A percentile compares a stretch with the other conserved stretches of the same genome.
phyloP scores from a whole-genome alignment of 352 stramenopile genomes.

The Phytophthora tubulina region DNA sequence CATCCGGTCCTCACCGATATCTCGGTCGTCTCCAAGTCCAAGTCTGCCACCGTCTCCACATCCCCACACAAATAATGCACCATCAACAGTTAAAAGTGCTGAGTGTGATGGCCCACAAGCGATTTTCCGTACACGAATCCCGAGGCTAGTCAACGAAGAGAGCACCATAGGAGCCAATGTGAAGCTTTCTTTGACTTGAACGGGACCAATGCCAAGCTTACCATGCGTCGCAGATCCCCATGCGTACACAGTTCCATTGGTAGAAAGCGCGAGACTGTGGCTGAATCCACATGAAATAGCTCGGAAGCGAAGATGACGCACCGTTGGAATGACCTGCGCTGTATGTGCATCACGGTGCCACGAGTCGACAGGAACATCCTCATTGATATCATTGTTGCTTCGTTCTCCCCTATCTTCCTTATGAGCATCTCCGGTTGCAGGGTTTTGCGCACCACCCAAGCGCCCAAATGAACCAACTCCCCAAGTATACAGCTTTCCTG shows the following conservation, averaged over 20 bases:
- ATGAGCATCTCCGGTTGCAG: not conserved
- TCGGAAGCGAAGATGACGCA: conserved; percentile 62
- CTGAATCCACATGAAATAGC: conserved; percentile 69
- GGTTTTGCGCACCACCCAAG: conserved; percentile 50
- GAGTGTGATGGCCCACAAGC: conserved; percentile 84
- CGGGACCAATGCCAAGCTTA: conserved; percentile 70
- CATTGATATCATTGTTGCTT: conserved; percentile 16
- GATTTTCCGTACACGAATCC: conserved; percentile 66
- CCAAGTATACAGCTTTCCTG: conserved; percentile 75
- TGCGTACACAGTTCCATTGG: conserved; percentile 69
- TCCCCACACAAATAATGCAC: conserved; percentile 78
- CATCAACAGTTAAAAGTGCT: conserved; percentile 64
- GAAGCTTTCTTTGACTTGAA: conserved; percentile 69
- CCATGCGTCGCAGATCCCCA: conserved; percentile 81
- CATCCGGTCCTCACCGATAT: conserved; percentile 67
- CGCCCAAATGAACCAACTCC: conserved; percentile 76
- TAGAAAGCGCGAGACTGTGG: conserved; percentile 76
- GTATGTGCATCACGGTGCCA: conserved; percentile 68
- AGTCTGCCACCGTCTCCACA: conserved; percentile 76
- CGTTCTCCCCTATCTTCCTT: not conserved
- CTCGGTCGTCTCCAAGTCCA: conserved; percentile 71
- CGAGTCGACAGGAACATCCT: conserved; percentile 25
- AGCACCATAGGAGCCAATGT: conserved; percentile 63
- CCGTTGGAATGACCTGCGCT: conserved; percentile 54
- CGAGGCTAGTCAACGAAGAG: conserved; percentile 30